phyloP scores from a whole-genome alignment of 73 alveolate species.

The Loxodes magnus region DNA sequence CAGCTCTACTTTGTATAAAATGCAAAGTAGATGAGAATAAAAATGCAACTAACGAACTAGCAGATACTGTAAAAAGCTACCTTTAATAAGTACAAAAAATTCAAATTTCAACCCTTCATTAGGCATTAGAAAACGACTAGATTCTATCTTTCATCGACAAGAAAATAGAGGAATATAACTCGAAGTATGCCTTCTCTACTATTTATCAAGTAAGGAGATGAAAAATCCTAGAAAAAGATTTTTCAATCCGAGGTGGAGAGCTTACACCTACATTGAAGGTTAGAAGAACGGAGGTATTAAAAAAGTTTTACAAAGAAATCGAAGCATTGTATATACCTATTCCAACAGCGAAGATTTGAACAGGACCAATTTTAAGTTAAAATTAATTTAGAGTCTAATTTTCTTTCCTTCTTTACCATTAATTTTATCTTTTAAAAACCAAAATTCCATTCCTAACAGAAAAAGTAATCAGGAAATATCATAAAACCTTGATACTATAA shows the following conservation, averaged over 20 bases:
- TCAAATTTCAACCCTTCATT: not conserved
- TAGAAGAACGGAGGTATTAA: conserved; percentile 46
- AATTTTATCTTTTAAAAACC: no score
- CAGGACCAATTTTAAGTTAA: no score
- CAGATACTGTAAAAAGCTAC: no score
- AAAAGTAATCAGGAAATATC: no score
- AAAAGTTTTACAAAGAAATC: conserved; percentile 37
- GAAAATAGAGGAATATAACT: conserved; percentile 42
- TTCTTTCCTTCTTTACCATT: no score
- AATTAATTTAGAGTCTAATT: no score
- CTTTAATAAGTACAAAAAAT: conserved; percentile 26
- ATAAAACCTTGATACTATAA: no score
- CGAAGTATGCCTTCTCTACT: conserved; percentile 29
- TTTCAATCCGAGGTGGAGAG: conserved; percentile 66
- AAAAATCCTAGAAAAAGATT: conserved; percentile 40
- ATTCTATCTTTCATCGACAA: conserved; percentile 33
- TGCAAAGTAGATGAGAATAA: not conserved
- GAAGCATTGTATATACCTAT: conserved; percentile 49
- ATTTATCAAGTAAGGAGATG: conserved; percentile 49
- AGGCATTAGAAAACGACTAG: conserved; percentile 22
- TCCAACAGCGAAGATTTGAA: no score
- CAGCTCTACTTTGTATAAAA: conserved; percentile 8
- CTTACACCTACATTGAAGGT: conserved; percentile 74
- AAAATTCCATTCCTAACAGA: no score
- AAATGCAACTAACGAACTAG: conserved; percentile 17